phyloP scores from a whole-genome alignment of 495 filamentous ascomycete species.

The Penicillium flavigenum region DNA sequence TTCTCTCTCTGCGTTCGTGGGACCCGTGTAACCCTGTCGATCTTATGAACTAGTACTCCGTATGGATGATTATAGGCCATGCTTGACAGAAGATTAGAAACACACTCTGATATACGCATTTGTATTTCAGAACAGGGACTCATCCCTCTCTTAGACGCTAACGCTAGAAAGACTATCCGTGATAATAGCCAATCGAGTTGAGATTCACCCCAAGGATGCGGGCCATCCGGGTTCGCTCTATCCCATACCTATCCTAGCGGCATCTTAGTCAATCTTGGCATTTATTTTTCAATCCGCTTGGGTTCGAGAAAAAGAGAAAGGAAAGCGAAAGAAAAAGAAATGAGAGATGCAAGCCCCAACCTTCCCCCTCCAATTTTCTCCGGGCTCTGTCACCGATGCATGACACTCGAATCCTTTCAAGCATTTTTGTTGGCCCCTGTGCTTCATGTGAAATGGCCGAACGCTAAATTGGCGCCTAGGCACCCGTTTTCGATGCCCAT shows the following conservation, averaged over 20 bases:
- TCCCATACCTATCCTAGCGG: constrained; percentile 12
- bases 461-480: constrained; percentile 6
- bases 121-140: neutral
- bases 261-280: constrained; percentile 22
- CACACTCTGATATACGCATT: neutral
- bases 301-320: neutral
- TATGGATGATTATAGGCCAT: neutral
- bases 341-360: neutral
- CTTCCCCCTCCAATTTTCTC: constrained; percentile 8
- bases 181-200: constrained; percentile 6
- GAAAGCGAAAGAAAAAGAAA: neutral
- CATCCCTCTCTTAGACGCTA: constrained; percentile 7
- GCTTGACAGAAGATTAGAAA: neutral
- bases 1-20: constrained; percentile 14
- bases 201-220: constrained; percentile 15
- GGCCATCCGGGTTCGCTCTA: constrained; percentile 26
- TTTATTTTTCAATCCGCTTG: neutral
- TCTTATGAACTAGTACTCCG: constrained; percentile 14
- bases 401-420: constrained; percentile 8
- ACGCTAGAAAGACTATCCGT: constrained; percentile 6
- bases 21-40: constrained; percentile 18
- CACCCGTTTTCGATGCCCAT: neutral
- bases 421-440: constrained; percentile 1
- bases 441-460: constrained; percentile 13
- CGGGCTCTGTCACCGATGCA: constrained; percentile 9